A percentile compares a stretch with the other conserved stretches of the same genome.
Conservation (phyloP, 495 filamentous ascomycete genomes). For the Clohesyomyces aquaticus region DNA sequence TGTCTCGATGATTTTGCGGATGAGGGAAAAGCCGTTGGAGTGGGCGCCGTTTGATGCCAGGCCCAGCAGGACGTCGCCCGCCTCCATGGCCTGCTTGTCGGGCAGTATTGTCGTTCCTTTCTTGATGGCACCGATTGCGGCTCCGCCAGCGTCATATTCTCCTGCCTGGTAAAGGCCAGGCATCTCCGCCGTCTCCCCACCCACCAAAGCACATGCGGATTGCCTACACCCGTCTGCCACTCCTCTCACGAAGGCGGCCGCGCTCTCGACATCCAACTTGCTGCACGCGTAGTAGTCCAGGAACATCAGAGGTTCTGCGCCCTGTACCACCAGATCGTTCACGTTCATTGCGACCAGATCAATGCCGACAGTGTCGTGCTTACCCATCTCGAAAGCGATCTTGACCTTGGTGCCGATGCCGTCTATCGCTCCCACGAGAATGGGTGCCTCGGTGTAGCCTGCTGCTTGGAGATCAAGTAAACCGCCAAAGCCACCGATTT, state of each 20-base stretch:
- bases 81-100: slow-evolving; percentile 70
- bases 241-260: slow-evolving; percentile 80
- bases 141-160: slow-evolving; percentile 89
- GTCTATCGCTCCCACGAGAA: slow-evolving; percentile 88
- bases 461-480: slow-evolving; percentile 79
- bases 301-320: slow-evolving; percentile 91
- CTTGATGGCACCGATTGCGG: slow-evolving; percentile 79
- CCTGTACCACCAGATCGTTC: slow-evolving; percentile 94
- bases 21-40: slow-evolving; percentile 93
- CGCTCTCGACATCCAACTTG: slow-evolving; percentile 75
- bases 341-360: slow-evolving; percentile 99
- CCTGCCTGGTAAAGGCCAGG: slow-evolving; percentile 82
- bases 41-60: slow-evolving; percentile 83
- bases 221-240: slow-evolving; percentile 82
- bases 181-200: slow-evolving; percentile 98
- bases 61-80: slow-evolving; percentile 82
- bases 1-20: slow-evolving; percentile 80
- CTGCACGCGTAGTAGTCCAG: slow-evolving; percentile 94
- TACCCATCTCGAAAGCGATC: slow-evolving; percentile 82
- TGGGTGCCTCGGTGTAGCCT: slow-evolving; percentile 72
- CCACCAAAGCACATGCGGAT: slow-evolving; percentile 84
- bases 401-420: slow-evolving; percentile 96
- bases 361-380: slow-evolving; percentile 89
- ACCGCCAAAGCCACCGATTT: slow-evolving; percentile 95
- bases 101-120: slow-evolving; percentile 70